Conservation (phyloP, 148 eudicot genomes). For the Suaeda aralocaspica region DNA sequence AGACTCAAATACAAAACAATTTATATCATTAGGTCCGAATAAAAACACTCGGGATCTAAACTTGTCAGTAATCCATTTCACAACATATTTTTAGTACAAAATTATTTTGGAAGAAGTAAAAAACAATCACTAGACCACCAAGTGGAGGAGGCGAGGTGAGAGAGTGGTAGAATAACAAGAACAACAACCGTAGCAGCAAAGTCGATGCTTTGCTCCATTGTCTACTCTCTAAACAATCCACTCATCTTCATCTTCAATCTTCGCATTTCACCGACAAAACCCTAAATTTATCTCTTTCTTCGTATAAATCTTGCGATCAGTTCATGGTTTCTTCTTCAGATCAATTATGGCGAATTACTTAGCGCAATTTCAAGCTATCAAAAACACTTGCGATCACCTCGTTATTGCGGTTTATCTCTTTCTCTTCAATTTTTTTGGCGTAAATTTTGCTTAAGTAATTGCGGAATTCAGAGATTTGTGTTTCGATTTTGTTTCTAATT, state of each 20-base stretch:
- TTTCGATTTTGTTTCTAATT: conserved; percentile 8
- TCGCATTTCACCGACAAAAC: background rate
- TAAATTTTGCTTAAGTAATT: background rate
- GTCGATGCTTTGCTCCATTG: conserved; percentile 21
- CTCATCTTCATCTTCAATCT: too few species aligned
- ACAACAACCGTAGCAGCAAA: conserved; percentile 20
- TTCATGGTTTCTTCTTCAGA: conserved; percentile 45
- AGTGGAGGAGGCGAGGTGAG: background rate
- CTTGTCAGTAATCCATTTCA: too few species aligned
- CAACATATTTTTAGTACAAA: too few species aligned
- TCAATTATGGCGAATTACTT: conserved; percentile 81
- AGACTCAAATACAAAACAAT: too few species aligned
- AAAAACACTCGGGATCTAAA: too few species aligned
- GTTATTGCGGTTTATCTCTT: conserved; percentile 78
- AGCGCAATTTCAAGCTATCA: conserved; percentile 86
- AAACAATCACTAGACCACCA: too few species aligned
- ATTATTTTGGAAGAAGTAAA: too few species aligned
- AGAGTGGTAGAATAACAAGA: background rate
- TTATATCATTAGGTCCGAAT: too few species aligned
- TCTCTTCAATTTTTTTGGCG: background rate
- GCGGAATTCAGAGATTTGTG: background rate
- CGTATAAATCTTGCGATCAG: conserved; percentile 9
- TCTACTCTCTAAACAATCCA: too few species aligned
- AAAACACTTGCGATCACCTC: conserved; percentile 56
- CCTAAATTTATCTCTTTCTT: background rate